Evolutionary conservation across 208 protist genomes (phyloP), one percentile per base, ranked within the genome.

Genomic region (Borovskyia barvae): DNA sequence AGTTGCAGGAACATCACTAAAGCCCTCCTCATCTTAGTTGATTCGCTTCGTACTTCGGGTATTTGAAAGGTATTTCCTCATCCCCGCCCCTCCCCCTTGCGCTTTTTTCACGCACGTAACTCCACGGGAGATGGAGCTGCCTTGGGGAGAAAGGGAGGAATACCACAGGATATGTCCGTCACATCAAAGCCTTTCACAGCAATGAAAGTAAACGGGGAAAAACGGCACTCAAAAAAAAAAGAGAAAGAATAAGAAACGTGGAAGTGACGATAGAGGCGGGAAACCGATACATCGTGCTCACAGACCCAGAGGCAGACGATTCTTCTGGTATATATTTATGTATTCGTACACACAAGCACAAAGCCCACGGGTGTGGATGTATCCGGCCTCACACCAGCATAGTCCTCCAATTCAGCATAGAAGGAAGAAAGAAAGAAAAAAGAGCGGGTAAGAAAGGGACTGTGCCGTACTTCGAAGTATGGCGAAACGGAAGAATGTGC

Each of bases 71-170:
- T n/a, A n/a, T n/a, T n/a, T n/a, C n/a, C n/a, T n/a, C n/a, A n/a
- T n/a, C n/a, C n/a, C n/a, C n/a, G n/a, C n/a, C n/a, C n/a, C n/a
- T n/a, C n/a, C n/a, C n/a, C n/a, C n/a, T n/a, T n/a, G n/a, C n/a
- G n/a, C n/a, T n/a, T n/a, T n/a, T n/a, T n/a, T n/a, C n/a, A n/a
- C n/a, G n/a, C n/a, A n/a, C n/a, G n/a, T n/a, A n/a, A n/a, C n/a
- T n/a, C n/a, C n/a, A 40, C 11, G 7, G 8, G 14, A 17, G 26
- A 25, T 35, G 22, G n/a, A 35, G 29, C 35, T 57, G 17, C 5
- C 24, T 51, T 60, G 32, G 25, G 51, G 60, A 60, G 51, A 61
- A 50, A 49, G 41, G 37, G 41, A 61, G 62, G 36, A 63, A 33
- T 14, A 68, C 30, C 41, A 32, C 25, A 22, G 58, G 62, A 58